Evolutionary conservation across 1,284 basidiomycete species (phyloP).

Genomic region (Leccinum fallax): DNA sequence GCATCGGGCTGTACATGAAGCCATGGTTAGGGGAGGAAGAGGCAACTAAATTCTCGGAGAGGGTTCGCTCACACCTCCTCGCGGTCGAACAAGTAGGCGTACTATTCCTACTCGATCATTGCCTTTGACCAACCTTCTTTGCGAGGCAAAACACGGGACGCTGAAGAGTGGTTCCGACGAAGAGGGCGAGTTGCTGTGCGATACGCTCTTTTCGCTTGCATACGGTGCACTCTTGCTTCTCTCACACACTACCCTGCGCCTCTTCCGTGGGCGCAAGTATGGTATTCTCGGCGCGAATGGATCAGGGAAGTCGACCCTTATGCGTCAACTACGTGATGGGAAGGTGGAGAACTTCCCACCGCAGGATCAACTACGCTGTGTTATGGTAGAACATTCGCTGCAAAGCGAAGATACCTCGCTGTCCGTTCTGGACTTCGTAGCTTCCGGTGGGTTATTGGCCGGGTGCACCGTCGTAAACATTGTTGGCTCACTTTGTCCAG

Average conservation of each 20-base stretch:
- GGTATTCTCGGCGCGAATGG: slow-evolving; percentile 97
- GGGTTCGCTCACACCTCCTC: slow-evolving; percentile 72
- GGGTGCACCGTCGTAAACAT: slow-evolving; percentile 5
- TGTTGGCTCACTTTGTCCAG: slow-evolving; percentile 37
- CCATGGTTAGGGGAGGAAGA: slow-evolving; percentile 63
- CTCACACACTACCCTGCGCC: slow-evolving; percentile 92
- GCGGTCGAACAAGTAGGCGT: slow-evolving; percentile 67
- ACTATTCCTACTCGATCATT: slow-evolving; percentile 9
- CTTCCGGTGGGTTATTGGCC: slow-evolving; percentile 58
- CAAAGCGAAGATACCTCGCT: slow-evolving; percentile 89
- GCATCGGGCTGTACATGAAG: slow-evolving; percentile 69
- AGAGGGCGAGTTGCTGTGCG: slow-evolving; percentile 87
- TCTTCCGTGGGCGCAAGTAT: slow-evolving; percentile 91
- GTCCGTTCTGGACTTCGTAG: slow-evolving; percentile 88
- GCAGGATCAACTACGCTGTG: slow-evolving; percentile 80
- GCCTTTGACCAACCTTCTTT: slow-evolving; percentile 10
- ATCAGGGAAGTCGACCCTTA: slow-evolving; percentile 94
- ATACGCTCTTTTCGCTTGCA: slow-evolving; percentile 94
- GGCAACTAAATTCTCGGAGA: slow-evolving; percentile 58
- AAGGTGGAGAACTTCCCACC: slow-evolving; percentile 98
- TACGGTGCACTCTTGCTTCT: slow-evolving; percentile 95
- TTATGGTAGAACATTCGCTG: slow-evolving; percentile 96
- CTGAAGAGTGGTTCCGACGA: slow-evolving; percentile 53
- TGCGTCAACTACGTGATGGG: slow-evolving; percentile 93
- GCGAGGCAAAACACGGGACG: slow-evolving; percentile 56